A percentile compares a stretch with the other conserved stretches of the same genome.
phyloP scores from a whole-genome alignment of 495 filamentous ascomycete genomes.

The Aspergillus campestris region DNA sequence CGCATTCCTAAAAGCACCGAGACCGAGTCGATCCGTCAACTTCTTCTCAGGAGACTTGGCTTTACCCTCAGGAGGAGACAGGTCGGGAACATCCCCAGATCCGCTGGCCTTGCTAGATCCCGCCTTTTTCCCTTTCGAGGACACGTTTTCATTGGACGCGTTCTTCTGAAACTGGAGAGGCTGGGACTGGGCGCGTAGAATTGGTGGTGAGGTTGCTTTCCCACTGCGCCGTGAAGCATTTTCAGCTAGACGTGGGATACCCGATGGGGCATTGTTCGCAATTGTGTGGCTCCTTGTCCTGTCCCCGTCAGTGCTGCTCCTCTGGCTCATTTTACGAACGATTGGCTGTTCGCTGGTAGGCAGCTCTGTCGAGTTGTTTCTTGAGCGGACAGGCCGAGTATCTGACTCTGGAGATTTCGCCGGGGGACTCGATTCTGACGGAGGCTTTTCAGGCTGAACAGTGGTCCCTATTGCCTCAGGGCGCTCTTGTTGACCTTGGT shows the following conservation, averaged over 20 bases:
- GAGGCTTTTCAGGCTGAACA: constrained; percentile 19
- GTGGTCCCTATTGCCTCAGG: constrained; percentile 62
- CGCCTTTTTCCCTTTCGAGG: constrained; percentile 15
- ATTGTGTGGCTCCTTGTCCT: constrained; percentile 1
- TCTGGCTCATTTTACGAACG: background rate
- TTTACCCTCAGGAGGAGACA: constrained; percentile 16
- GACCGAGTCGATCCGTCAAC: constrained; percentile 54
- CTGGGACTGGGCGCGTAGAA: constrained; percentile 64
- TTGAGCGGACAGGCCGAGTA: constrained; percentile 4
- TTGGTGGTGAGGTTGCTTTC: constrained; percentile 50
- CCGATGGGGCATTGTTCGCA: constrained; percentile 29
- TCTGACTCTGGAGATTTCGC: constrained; percentile 6
- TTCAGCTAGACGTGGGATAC: constrained; percentile 45
- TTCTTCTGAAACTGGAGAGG: constrained; percentile 41
- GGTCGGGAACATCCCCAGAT: constrained; percentile 12
- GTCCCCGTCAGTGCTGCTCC: constrained; percentile 1
- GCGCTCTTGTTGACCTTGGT: constrained; percentile 47
- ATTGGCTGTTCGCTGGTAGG: background rate
- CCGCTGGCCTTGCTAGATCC: constrained; percentile 15
- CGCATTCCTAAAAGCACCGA: constrained; percentile 51
- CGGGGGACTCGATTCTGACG: constrained; percentile 4
- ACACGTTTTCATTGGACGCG: constrained; percentile 9
- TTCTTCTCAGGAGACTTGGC: constrained; percentile 58
- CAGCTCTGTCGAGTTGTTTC: constrained; percentile 1
- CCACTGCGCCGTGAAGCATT: constrained; percentile 29